phyloP scores from a whole-genome alignment of 495 filamentous ascomycete genomes.

The Talaromyces borbonicus region DNA sequence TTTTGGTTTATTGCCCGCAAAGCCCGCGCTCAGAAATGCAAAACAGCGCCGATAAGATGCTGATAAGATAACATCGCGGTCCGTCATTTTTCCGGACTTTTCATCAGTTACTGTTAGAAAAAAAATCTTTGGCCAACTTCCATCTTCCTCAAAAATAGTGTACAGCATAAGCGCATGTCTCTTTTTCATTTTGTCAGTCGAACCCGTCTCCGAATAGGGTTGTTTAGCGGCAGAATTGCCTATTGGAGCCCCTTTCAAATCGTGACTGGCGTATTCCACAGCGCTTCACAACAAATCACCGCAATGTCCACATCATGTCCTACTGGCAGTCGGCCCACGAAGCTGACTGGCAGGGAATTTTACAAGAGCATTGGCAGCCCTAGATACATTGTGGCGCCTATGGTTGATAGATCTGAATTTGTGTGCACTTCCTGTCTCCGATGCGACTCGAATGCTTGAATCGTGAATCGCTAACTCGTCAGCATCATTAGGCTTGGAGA shows the following conservation, averaged over 20 bases:
- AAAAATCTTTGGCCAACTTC: neutral
- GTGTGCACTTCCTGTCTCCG: constrained; percentile 46
- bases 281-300: constrained; percentile 19
- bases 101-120: neutral
- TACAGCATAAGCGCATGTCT: no score
- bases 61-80: constrained; percentile 8
- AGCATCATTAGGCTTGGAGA: constrained; percentile 67
- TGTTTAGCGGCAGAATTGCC: constrained; percentile 18
- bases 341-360: constrained; percentile 76
- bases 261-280: constrained; percentile 7
- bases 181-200: neutral
- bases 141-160: neutral
- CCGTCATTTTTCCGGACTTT: constrained; percentile 4
- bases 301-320: constrained; percentile 14
- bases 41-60: no score
- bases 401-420: constrained; percentile 98
- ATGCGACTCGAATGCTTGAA: neutral
- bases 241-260: constrained; percentile 18
- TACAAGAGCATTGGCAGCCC: constrained; percentile 90
- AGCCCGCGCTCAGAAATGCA: no score
- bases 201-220: constrained; percentile 18
- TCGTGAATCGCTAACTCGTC: constrained; percentile 11
- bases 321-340: constrained; percentile 22
- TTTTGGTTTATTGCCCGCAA: neutral
- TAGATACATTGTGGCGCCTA: constrained; percentile 83